Conservation (phyloP, 2,329 filamentous ascomycete genomes). For the Botrytis medusae region DNA sequence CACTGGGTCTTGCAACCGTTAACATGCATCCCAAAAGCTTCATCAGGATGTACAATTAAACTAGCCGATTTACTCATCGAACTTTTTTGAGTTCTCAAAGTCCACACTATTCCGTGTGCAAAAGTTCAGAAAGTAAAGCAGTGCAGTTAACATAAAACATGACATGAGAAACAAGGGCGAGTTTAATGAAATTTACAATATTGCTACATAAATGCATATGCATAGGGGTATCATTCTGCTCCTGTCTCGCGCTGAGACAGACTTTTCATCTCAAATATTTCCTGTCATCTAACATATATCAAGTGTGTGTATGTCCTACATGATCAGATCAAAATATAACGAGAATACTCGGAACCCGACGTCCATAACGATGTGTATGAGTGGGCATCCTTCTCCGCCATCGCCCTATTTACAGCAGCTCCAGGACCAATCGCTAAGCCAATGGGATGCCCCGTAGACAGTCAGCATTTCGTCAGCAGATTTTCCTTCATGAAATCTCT, state of each 20-base stretch:
- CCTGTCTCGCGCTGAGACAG: neutral
- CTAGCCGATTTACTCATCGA: neutral
- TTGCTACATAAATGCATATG: neutral
- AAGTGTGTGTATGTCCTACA: neutral
- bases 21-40: neutral
- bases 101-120: no score
- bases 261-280: neutral
- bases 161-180: neutral
- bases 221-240: neutral
- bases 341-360: neutral
- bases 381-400: neutral
- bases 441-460: neutral
- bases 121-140: neutral
- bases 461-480: neutral
- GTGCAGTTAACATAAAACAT: neutral
- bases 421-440: neutral
- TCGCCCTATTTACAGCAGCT: neutral
- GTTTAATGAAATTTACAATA: neutral
- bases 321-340: neutral
- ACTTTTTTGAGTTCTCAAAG: neutral
- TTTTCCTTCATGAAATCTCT: neutral
- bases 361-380: neutral
- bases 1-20: neutral
- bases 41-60: neutral
- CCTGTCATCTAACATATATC: neutral